Conservation (phyloP, 2,329 filamentous ascomycete species). For the Cryphonectria parasitica region DNA sequence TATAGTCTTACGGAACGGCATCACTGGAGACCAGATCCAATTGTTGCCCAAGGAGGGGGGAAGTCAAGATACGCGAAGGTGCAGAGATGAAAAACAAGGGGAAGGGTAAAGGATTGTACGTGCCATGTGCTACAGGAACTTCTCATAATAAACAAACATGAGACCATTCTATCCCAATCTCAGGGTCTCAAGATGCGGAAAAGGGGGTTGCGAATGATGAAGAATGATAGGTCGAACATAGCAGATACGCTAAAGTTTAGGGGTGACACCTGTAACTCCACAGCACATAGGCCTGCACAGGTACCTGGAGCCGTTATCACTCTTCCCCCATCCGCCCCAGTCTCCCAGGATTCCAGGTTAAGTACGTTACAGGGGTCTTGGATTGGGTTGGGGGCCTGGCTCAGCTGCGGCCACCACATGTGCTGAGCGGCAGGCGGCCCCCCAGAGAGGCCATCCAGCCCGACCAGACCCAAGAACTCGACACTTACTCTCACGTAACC, state of each 20-base stretch:
- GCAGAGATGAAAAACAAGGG: neutral
- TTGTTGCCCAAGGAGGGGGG: neutral
- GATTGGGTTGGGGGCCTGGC: neutral
- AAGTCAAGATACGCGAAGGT: neutral
- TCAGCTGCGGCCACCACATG: slow-evolving; percentile 3
- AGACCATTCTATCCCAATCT: neutral
- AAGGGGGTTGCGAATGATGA: neutral
- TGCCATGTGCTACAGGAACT: neutral
- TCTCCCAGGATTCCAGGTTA: neutral
- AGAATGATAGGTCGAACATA: slow-evolving; percentile 5
- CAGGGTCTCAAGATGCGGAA: neutral
- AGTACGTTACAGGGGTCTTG: neutral
- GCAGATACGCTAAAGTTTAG: slow-evolving; percentile 15
- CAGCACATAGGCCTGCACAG: neutral
- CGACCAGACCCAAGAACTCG: neutral
- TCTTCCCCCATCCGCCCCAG: slow-evolving; percentile 1
- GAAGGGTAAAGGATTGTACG: neutral
- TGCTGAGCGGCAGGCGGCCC: neutral
- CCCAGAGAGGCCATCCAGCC: neutral
- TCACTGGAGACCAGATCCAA: neutral
- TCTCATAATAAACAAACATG: slow-evolving; percentile 1
- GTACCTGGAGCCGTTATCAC: slow-evolving; percentile 1
- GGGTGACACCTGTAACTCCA: slow-evolving; percentile 3
- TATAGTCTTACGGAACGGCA: neutral
- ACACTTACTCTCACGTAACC: slow-evolving; percentile 7